Evolutionary conservation across 1,284 basidiomycete species (phyloP), one percentile per base, ranked within the genome.

Genomic region (Irpex lacteus): DNA sequence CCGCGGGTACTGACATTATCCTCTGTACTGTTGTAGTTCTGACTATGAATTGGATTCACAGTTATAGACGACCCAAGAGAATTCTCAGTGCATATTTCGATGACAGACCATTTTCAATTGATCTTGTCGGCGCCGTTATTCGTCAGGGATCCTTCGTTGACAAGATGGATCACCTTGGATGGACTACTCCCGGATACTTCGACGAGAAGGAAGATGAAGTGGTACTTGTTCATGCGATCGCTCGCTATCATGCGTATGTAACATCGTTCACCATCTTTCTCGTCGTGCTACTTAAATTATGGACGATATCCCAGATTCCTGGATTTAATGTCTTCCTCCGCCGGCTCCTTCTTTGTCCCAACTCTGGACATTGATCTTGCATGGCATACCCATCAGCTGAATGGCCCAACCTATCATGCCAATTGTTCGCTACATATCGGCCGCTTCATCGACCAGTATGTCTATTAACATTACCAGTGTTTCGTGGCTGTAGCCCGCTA

Each of bases 361-460:
- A 79, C 78, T 13, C 71, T 80, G 19, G 78, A 80, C 54, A 80
- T 82, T 32, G 82, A 84, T 63, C 70, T 83, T 5, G 76, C 75
- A 13, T 84, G 82, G 81, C 81, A 84, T 65, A 80, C 81, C 0
- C 82, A 82, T 56, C 81, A 82, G 59, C 73, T 82, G 36, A 73
- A 74, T 64, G 71, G 70, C 5, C 60, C 62, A 9, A 69, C 63
- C 8, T 83, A 82, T 56, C 64, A 62, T 4, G 40, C 67, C 1
- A 71, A 80, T 59, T 80, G 79, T 38, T 69, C 69, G 57, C 70
- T 66, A 59, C 74, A 72, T 49, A 52, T 80, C 3, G 70, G 73
- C 1, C 71, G 66, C 47, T 68, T 64, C 37, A 64, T 79, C 11
- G 78, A 79, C 56, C 77, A 81, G 77, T 81, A 59, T 65, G 78